Evolutionary conservation across 2,329 filamentous ascomycete species (phyloP).

Genomic region (Cytospora paraplurivora): DNA sequence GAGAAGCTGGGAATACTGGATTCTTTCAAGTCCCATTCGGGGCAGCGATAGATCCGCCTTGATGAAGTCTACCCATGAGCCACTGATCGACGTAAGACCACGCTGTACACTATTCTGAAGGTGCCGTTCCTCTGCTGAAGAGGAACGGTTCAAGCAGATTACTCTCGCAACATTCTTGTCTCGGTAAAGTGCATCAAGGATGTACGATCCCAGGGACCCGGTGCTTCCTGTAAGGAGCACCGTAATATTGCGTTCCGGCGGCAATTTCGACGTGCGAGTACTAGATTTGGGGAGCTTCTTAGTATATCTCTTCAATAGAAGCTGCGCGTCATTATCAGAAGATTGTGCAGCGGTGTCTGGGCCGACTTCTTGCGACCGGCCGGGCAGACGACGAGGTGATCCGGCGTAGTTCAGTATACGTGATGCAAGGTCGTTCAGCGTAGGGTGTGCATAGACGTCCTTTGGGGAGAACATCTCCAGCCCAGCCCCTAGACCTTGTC

Average conservation of each 20-base stretch:
- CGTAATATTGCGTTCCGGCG: background rate
- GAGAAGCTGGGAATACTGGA: background rate
- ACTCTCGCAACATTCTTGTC: background rate
- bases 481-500: background rate
- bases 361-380: background rate
- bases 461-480: background rate
- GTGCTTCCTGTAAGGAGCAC: conserved; percentile 14
- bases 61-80: background rate
- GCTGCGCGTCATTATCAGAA: background rate
- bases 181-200: conserved; percentile 4
- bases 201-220: conserved; percentile 12
- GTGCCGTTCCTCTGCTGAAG: background rate
- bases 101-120: background rate
- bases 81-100: background rate
- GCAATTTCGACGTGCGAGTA: background rate
- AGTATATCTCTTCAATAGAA: background rate
- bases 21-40: background rate
- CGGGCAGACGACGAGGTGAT: background rate
- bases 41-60: background rate
- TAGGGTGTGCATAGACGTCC: background rate
- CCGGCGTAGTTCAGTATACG: background rate
- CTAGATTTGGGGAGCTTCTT: background rate
- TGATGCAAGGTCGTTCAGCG: background rate
- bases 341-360: background rate
- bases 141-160: conserved; percentile 7